These are phyloP conservation scores for Pisolithus tinctorius DNA, from an alignment of 768 basidiomycete genomes.

Conservation along the genomic window DNA sequence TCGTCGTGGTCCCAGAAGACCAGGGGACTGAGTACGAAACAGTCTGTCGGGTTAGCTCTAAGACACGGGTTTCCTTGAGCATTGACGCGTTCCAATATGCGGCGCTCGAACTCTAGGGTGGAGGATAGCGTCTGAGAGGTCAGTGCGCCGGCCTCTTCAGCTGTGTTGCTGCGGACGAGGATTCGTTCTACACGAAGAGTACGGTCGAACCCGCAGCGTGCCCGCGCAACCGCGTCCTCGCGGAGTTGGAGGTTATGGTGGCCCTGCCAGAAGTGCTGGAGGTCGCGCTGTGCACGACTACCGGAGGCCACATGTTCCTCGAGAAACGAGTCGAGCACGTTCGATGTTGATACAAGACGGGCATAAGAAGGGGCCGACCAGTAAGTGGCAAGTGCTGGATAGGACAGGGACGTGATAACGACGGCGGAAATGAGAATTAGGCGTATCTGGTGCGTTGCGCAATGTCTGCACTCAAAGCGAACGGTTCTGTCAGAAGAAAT, in stretches of 20 bases:
- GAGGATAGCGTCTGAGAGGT: conserved; percentile 57
- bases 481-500: conserved; percentile 5
- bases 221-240: conserved; percentile 65
- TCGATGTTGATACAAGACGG: conserved; percentile 42
- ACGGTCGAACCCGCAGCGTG: conserved; percentile 61
- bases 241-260: conserved; percentile 56
- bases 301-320: conserved; percentile 47
- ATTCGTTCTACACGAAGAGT: conserved; percentile 75
- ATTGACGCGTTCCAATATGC: conserved; percentile 40
- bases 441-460: conserved; percentile 85
- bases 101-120: conserved; percentile 57
- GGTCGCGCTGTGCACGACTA: conserved; percentile 51
- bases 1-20: conserved; percentile 70
- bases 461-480: conserved; percentile 47
- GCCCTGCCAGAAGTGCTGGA: conserved; percentile 67
- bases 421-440: conserved; percentile 83
- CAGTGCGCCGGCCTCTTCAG: conserved; percentile 43
- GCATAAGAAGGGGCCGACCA: conserved; percentile 65
- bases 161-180: conserved; percentile 49
- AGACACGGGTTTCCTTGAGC: conserved; percentile 47
- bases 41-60: conserved; percentile 43
- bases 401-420: conserved; percentile 85
- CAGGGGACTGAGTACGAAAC: conserved; percentile 68
- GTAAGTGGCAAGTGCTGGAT: conserved; percentile 84
- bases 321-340: conserved; percentile 58